phyloP scores from a whole-genome alignment of 495 filamentous ascomycete species.

The Parachaetomium inaequale region DNA sequence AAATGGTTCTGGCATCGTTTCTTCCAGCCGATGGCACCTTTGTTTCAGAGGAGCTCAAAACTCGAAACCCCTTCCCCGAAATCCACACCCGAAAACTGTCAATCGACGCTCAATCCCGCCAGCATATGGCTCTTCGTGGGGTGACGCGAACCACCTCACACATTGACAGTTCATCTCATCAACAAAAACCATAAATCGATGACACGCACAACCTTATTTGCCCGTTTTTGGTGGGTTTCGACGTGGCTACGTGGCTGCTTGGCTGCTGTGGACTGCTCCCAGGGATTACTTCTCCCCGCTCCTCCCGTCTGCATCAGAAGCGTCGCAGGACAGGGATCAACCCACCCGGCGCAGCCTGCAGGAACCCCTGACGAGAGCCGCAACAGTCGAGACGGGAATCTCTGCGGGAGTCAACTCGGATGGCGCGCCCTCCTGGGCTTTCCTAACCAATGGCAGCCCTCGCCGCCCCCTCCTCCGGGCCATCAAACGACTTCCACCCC shows the following conservation, averaged over 20 bases:
- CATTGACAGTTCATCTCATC: not conserved
- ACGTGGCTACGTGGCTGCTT: not conserved
- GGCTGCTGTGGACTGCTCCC: not conserved
- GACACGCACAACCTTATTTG: not conserved
- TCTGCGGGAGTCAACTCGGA: constrained; percentile 19
- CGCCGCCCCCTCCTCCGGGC: constrained; percentile 14
- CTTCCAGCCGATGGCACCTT: not conserved
- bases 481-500: constrained; percentile 38
- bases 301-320: constrained; percentile 40
- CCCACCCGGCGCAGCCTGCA: constrained; percentile 20
- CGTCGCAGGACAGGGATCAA: constrained; percentile 49
- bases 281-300: constrained; percentile 13
- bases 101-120: not conserved
- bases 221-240: not conserved
- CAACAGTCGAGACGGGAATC: constrained; percentile 18
- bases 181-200: not conserved
- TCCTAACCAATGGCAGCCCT: constrained; percentile 33
- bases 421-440: not conserved
- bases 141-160: not conserved
- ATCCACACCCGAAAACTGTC: not conserved
- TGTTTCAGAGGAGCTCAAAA: not conserved
- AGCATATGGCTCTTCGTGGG: not conserved
- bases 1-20: not conserved
- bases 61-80: not conserved
- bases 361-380: constrained; percentile 28